Percentiles rank a stretch among this genome's conserved stretches.
phyloP scores from a whole-genome alignment of 192 early-diverging fungal genomes.

The Backusella luteola region DNA sequence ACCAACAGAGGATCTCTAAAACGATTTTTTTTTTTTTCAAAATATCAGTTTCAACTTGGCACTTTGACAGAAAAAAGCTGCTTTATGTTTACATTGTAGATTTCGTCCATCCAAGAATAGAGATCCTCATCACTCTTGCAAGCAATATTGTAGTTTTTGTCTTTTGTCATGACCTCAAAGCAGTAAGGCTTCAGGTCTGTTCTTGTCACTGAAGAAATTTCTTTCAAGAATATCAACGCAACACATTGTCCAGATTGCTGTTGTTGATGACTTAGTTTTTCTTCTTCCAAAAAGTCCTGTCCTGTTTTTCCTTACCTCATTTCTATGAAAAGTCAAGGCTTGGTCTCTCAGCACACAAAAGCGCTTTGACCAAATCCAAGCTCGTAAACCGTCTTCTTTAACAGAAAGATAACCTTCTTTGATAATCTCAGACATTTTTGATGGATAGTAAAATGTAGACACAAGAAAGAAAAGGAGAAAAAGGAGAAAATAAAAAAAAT shows the following conservation, averaged over 20 bases:
- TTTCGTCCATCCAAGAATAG: conserved; percentile 98
- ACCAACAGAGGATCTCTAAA: conserved; percentile 72
- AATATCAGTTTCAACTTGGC: not conserved
- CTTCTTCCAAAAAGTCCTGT: not conserved
- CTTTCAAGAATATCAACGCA: conserved; percentile 89
- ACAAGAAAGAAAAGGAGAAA: conserved; percentile 1
- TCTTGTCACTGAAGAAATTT: conserved; percentile 83
- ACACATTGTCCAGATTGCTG: conserved; percentile 85
- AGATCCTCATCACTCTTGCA: conserved; percentile 96
- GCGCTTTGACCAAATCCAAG: conserved; percentile 95
- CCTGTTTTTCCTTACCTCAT: conserved; percentile 68
- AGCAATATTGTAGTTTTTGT: conserved; percentile 89
- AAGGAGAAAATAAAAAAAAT: not conserved
- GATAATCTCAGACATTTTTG: conserved; percentile 42
- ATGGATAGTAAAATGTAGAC: not conserved
- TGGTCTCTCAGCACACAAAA: conserved; percentile 85
- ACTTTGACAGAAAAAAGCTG: not conserved
- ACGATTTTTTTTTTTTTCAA: not conserved
- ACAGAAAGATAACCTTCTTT: conserved; percentile 85
- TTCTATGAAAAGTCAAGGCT: conserved; percentile 90
- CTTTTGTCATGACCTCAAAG: conserved; percentile 92
- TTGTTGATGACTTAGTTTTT: not conserved
- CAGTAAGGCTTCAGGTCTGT: conserved; percentile 90
- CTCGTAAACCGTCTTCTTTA: conserved; percentile 87
- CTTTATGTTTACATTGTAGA: conserved; percentile 71